Conservation (phyloP, 371 early-diverging fungal genomes). For the Homolaphlyctis polyrhiza region DNA sequence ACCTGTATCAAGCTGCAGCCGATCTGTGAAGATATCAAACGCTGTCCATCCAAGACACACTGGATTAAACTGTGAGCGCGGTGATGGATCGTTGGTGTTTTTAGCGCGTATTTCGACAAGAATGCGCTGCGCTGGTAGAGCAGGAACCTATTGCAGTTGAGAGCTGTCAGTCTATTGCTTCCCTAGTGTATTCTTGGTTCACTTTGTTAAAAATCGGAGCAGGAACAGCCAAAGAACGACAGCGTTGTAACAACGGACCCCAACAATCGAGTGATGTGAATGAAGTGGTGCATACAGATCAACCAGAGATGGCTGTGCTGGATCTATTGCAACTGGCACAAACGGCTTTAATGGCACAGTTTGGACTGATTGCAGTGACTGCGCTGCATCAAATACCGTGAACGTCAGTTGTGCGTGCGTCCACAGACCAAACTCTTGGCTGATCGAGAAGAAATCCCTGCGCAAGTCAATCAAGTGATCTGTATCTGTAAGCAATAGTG, state of each 20-base stretch:
- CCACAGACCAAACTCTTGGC: background rate
- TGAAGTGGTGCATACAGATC: background rate
- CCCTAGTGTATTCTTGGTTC: too few species aligned
- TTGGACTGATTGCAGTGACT: background rate
- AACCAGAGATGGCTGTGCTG: background rate
- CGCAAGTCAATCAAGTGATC: background rate
- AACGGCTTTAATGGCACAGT: conserved; percentile 1
- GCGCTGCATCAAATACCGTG: background rate
- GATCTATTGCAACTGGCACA: background rate
- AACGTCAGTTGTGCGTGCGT: background rate
- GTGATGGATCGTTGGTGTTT: background rate
- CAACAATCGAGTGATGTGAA: background rate
- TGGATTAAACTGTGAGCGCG: background rate
- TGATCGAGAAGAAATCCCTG: background rate
- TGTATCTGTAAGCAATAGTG: background rate
- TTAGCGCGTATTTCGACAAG: background rate
- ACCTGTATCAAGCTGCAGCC: background rate
- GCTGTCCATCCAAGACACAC: conserved; percentile 2
- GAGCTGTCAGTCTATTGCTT: too few species aligned
- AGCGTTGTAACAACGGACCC: background rate
- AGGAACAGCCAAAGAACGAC: too few species aligned
- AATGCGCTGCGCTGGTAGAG: background rate
- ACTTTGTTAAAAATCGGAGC: too few species aligned
- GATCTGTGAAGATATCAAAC: background rate
- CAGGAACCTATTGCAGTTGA: too few species aligned